These are phyloP conservation scores for Bothriochloa decipiens DNA, from an alignment of 176 grass and related monocot genomes.

Conservation along the genomic window DNA sequence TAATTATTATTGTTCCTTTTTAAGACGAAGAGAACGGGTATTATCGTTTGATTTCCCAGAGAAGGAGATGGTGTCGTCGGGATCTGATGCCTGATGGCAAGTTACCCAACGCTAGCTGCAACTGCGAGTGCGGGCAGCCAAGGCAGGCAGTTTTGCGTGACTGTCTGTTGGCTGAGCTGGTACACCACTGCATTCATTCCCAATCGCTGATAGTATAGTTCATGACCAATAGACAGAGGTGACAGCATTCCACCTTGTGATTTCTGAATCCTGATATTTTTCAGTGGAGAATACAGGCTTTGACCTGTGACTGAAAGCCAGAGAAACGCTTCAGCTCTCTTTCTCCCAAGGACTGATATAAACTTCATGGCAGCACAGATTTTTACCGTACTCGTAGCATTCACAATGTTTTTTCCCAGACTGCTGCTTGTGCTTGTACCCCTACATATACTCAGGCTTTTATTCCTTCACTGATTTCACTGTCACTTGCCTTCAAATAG, in stretches of 20 bases:
- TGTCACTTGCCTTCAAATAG: neutral
- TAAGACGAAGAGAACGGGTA: neutral
- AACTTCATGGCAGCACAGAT: neutral
- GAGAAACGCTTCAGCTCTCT: too few relatives aligned
- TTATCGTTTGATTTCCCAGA: neutral
- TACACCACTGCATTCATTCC: neutral
- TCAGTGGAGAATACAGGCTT: neutral
- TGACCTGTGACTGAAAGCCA: neutral
- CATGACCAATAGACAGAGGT: neutral
- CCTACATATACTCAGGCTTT: neutral
- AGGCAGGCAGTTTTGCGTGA: neutral
- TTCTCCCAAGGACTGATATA: neutral
- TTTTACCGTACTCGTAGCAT: neutral
- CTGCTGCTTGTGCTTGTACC: neutral
- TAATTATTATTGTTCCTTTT: too few relatives aligned
- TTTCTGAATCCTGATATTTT: neutral
- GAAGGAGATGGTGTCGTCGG: too few relatives aligned
- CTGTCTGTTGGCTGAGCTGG: conserved; percentile 7
- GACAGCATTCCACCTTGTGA: neutral
- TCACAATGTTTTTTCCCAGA: neutral
- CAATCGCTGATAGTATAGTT: neutral
- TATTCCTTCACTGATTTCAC: neutral
- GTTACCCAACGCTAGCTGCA: too few relatives aligned
- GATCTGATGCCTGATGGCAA: too few relatives aligned
- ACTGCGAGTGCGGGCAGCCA: neutral